Conservation (phyloP, 352 stramenopile species). For the Globisporangium spiculum region DNA sequence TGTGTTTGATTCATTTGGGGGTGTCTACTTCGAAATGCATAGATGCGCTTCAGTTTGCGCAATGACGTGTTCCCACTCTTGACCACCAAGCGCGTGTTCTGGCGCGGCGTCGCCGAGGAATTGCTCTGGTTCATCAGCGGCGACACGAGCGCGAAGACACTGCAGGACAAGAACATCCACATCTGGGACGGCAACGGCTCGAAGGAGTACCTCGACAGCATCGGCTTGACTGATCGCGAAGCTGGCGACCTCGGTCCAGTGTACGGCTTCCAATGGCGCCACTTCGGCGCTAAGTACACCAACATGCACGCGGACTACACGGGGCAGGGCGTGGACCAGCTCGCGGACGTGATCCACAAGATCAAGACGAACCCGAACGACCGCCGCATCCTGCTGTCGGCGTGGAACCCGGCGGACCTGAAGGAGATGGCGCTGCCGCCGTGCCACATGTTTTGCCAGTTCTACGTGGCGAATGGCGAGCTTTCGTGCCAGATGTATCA, state of each 20-base stretch:
- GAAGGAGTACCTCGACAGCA: constrained; percentile 91
- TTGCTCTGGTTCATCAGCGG: constrained; percentile 99
- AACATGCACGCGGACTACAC: constrained; percentile 98
- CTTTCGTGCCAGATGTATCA: constrained; percentile 98
- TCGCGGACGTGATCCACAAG: constrained; percentile 97
- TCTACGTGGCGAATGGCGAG: constrained; percentile 85
- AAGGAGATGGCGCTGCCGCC: constrained; percentile 97
- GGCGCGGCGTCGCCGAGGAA: constrained; percentile 98
- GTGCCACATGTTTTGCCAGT: constrained; percentile 99
- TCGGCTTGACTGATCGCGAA: constrained; percentile 93
- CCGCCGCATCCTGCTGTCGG: constrained; percentile 97
- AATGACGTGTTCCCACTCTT: constrained; percentile 95
- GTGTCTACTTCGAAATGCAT: background rate
- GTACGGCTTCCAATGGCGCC: constrained; percentile 99
- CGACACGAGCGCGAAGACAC: constrained; percentile 95
- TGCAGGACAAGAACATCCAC: constrained; percentile 97
- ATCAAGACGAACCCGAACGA: constrained; percentile 97
- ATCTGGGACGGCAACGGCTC: constrained; percentile 99
- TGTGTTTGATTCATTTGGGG: too few species aligned
- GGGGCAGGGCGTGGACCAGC: constrained; percentile 97
- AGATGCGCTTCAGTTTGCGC: constrained; percentile 94
- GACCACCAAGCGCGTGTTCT: constrained; percentile 99
- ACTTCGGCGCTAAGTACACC: constrained; percentile 98
- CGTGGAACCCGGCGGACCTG: constrained; percentile 98
- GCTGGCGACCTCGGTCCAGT: constrained; percentile 96